Evolutionary conservation across 1,139 yeast genomes (phyloP).

Genomic region (Saccharomycopsis hybrid): DNA sequence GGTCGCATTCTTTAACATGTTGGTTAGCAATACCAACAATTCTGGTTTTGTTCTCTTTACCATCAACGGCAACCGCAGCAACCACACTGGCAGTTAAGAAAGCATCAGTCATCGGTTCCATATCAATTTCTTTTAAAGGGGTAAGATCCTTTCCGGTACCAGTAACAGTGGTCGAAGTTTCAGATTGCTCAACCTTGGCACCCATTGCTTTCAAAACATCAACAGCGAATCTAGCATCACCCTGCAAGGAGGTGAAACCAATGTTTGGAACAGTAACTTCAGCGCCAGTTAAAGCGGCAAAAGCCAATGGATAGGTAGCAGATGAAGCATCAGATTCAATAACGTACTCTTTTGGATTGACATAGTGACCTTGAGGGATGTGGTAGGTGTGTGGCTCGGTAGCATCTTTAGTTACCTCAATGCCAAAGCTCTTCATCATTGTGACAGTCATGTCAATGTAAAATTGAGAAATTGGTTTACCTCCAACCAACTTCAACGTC

Average conservation of each 20-base stretch:
- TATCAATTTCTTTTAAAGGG: constrained; percentile 74
- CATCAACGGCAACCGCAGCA: constrained; percentile 91
- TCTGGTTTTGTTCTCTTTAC: constrained; percentile 52
- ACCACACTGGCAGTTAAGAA: constrained; percentile 94
- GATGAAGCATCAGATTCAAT: constrained; percentile 98
- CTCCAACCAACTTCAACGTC: constrained; percentile 84
- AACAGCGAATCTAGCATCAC: constrained; percentile 94
- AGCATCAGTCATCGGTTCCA: constrained; percentile 99
- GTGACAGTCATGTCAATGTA: constrained; percentile 96
- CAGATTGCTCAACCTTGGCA: constrained; percentile 76
- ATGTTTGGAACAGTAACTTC: constrained; percentile 91
- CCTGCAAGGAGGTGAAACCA: constrained; percentile 88
- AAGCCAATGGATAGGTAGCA: constrained; percentile 95
- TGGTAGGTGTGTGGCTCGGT: constrained; percentile 79
- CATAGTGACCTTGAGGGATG: constrained; percentile 78
- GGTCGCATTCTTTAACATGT: constrained; percentile 93
- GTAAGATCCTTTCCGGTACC: constrained; percentile 72
- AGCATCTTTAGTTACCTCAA: constrained; percentile 63
- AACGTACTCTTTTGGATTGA: constrained; percentile 76
- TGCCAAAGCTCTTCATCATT: constrained; percentile 90
- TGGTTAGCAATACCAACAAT: constrained; percentile 97
- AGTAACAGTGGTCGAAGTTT: constrained; percentile 80
- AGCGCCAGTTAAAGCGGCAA: constrained; percentile 96
- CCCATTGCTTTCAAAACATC: constrained; percentile 96
- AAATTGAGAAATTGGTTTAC: constrained; percentile 92